These are phyloP conservation scores for Penicillium pancosmium DNA, from an alignment of 495 filamentous ascomycete genomes.

Conservation along the genomic window DNA sequence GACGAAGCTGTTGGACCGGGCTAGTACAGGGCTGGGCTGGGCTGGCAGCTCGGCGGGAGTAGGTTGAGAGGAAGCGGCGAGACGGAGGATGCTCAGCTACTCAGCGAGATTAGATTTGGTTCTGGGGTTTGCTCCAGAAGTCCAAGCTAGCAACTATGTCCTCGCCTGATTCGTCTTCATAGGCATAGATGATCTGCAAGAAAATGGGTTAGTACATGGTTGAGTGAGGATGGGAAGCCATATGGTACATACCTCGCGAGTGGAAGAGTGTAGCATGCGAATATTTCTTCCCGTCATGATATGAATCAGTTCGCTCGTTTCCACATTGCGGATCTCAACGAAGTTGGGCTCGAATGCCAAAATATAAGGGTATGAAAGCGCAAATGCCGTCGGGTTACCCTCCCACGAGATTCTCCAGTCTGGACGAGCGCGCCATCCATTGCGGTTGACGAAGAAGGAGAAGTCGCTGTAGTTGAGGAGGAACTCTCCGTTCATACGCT, in stretches of 20 bases:
- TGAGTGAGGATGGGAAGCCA: background rate
- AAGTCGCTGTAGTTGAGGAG: constrained; percentile 97
- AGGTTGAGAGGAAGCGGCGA: background rate
- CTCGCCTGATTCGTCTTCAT: constrained; percentile 90
- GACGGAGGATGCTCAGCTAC: background rate
- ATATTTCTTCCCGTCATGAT: constrained; percentile 96
- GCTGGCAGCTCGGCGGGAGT: background rate
- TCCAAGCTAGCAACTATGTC: constrained; percentile 95
- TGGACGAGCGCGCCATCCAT: constrained; percentile 92
- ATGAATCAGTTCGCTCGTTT: constrained; percentile 85
- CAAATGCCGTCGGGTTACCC: constrained; percentile 86
- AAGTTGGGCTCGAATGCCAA: constrained; percentile 99
- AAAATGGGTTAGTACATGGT: constrained; percentile 17
- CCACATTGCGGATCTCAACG: constrained; percentile 92
- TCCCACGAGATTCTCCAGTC: constrained; percentile 99
- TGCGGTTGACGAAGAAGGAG: constrained; percentile 97
- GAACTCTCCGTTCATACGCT: constrained; percentile 94
- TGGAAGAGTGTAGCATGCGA: constrained; percentile 94
- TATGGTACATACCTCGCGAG: constrained; percentile 76
- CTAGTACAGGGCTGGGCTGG: background rate
- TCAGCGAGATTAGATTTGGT: constrained; percentile 20
- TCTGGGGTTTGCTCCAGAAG: constrained; percentile 78
- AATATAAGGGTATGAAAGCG: constrained; percentile 92
- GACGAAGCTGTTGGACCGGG: background rate
- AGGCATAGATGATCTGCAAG: constrained; percentile 85